Conservation (phyloP, 1,139 yeast species). For the Zygoascus hellenicus region DNA sequence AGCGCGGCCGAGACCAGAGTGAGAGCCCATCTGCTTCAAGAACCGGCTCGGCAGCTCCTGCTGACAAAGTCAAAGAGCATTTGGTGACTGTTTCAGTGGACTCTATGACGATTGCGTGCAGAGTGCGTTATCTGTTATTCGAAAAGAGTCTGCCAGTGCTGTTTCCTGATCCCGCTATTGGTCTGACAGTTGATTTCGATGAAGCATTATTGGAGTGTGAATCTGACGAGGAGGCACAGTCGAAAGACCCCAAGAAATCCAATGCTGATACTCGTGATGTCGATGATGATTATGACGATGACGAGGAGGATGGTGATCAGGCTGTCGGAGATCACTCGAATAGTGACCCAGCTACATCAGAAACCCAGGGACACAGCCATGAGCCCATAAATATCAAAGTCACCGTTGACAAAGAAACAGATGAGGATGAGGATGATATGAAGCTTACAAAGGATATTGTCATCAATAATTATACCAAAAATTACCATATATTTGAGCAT, state of each 20-base stretch:
- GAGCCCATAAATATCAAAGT: slow-evolving; percentile 5
- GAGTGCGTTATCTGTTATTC: slow-evolving; percentile 39
- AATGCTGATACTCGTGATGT: slow-evolving; percentile 17
- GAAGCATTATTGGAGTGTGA: slow-evolving; percentile 29
- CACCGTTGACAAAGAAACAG: slow-evolving; percentile 12
- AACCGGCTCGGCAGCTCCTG: slow-evolving; percentile 8
- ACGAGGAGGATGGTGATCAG: slow-evolving; percentile 22
- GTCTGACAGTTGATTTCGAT: slow-evolving; percentile 24
- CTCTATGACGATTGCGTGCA: slow-evolving; percentile 33
- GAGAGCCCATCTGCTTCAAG: slow-evolving; percentile 6
- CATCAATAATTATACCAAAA: slow-evolving; percentile 36
- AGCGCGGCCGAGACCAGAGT: slow-evolving; percentile 2
- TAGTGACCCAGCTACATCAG: slow-evolving; percentile 11
- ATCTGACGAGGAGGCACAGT: slow-evolving; percentile 26
- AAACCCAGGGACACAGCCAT: slow-evolving; percentile 11
- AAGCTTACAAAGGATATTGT: slow-evolving; percentile 19
- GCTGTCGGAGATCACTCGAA: slow-evolving; percentile 1
- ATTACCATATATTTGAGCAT: slow-evolving; percentile 79
- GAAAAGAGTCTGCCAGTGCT: slow-evolving; percentile 33
- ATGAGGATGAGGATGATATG: slow-evolving; percentile 14
- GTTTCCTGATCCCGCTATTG: slow-evolving; percentile 25
- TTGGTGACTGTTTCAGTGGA: slow-evolving; percentile 26
- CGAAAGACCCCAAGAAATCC: slow-evolving; percentile 5
- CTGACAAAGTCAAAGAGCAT: slow-evolving; percentile 9
- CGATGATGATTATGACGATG: slow-evolving; percentile 31